Evolutionary conservation across 75 land plant genomes (phyloP).

Genomic region (Pinus taeda): DNA sequence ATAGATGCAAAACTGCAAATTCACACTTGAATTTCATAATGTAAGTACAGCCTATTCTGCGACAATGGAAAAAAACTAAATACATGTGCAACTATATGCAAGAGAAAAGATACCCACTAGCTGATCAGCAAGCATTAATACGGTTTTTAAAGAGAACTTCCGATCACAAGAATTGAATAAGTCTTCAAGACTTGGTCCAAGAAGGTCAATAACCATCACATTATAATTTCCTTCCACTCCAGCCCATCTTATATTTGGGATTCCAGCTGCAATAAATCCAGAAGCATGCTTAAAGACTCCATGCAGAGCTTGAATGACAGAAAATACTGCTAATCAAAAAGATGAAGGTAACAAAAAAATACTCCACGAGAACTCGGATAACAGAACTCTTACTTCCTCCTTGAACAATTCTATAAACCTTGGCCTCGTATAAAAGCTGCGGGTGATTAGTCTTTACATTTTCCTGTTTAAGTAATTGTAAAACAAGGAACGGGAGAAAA

Average conservation of each 20-base stretch:
- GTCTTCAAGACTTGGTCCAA: slow-evolving; percentile 93
- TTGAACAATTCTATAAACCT: slow-evolving; percentile 70
- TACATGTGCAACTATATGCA: not conserved
- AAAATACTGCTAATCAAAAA: not conserved
- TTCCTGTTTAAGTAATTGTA: slow-evolving; percentile 46
- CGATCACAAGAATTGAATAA: slow-evolving; percentile 80
- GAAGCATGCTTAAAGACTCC: not conserved
- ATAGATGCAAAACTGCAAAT: not conserved
- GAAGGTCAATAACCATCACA: slow-evolving; percentile 74
- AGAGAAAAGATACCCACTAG: slow-evolving; percentile 52
- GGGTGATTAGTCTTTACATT: slow-evolving; percentile 79
- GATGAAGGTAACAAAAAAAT: not conserved
- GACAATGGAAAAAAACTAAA: not conserved
- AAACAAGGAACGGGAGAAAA: too few species aligned
- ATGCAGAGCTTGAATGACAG: not conserved
- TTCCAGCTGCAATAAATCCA: slow-evolving; percentile 31
- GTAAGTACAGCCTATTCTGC: too few species aligned
- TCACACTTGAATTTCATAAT: not conserved
- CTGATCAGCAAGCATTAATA: slow-evolving; percentile 91
- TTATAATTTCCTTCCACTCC: slow-evolving; percentile 82
- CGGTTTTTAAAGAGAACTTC: slow-evolving; percentile 85
- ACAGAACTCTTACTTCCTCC: slow-evolving; percentile 72
- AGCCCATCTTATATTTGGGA: slow-evolving; percentile 76
- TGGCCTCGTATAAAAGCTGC: slow-evolving; percentile 84
- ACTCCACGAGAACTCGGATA: not conserved